Evolutionary conservation across 257 asterid genomes (phyloP).

Genomic region (Solanum medicagineum): DNA sequence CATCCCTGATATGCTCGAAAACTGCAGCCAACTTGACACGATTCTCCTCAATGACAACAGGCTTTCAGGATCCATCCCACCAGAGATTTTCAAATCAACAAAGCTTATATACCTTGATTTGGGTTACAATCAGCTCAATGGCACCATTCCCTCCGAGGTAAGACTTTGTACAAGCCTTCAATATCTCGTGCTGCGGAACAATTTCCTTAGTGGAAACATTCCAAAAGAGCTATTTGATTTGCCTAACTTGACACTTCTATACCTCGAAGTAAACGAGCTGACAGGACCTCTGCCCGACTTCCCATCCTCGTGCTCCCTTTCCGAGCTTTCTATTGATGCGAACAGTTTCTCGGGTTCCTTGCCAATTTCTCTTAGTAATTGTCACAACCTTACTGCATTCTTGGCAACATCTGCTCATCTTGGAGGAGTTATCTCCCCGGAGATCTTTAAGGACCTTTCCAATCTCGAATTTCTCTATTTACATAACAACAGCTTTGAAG

Average conservation of each 20-base stretch:
- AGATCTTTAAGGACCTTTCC: conserved; percentile 15
- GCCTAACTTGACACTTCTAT: conserved; percentile 15
- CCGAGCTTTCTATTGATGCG: conserved; percentile 7
- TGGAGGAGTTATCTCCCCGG: conserved; percentile 19
- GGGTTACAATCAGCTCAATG: conserved; percentile 20
- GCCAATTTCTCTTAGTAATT: conserved; percentile 20
- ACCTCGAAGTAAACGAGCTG: conserved; percentile 6
- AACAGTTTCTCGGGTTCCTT: conserved; percentile 23
- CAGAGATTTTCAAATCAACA: conserved; percentile 18
- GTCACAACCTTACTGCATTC: conserved; percentile 18
- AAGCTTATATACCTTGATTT: conserved; percentile 18
- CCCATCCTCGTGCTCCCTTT: conserved; percentile 14
- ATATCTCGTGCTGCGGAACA: not conserved
- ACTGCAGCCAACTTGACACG: conserved; percentile 23
- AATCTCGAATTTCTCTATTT: conserved; percentile 11
- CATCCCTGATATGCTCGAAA: conserved; percentile 19
- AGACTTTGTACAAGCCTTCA: not conserved
- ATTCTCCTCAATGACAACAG: conserved; percentile 17
- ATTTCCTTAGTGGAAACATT: conserved; percentile 19
- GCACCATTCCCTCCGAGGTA: conserved; percentile 17
- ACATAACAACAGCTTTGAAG: conserved; percentile 17
- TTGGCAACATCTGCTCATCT: conserved; percentile 14
- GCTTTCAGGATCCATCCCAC: conserved; percentile 25
- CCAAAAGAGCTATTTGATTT: conserved; percentile 20
- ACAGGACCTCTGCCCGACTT: conserved; percentile 18